Evolutionary conservation across 108 stramenopile species (phyloP).

Genomic region (Schizochytrium sp.): DNA sequence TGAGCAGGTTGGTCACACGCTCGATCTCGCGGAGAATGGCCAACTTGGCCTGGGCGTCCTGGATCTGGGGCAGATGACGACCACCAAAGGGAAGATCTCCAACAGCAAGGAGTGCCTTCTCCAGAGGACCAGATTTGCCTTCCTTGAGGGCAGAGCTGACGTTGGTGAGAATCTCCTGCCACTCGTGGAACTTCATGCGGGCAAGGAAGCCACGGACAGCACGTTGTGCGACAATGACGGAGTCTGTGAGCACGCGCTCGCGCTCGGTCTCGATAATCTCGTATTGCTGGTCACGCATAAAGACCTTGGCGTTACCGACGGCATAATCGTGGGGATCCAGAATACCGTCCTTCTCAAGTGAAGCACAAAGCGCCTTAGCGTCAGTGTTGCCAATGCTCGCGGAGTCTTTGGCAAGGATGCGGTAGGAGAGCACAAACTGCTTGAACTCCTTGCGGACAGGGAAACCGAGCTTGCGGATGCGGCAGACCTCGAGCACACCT

Average conservation of each 20-base stretch:
- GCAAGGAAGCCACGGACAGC: slow-evolving; percentile 45
- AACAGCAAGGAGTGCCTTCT: slow-evolving; percentile 37
- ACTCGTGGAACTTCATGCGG: slow-evolving; percentile 51
- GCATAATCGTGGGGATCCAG: slow-evolving; percentile 65
- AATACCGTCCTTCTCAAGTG: slow-evolving; percentile 63
- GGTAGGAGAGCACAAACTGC: slow-evolving; percentile 70
- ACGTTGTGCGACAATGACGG: slow-evolving; percentile 53
- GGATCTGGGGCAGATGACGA: slow-evolving; percentile 64
- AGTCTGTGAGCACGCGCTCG: slow-evolving; percentile 66
- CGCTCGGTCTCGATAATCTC: slow-evolving; percentile 71
- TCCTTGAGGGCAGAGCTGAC: slow-evolving; percentile 67
- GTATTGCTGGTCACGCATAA: slow-evolving; percentile 76
- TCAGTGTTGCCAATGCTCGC: background rate
- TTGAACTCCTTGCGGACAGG: slow-evolving; percentile 75
- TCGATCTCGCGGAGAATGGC: slow-evolving; percentile 66
- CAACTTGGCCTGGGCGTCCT: slow-evolving; percentile 66
- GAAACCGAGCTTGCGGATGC: slow-evolving; percentile 74
- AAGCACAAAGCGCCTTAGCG: slow-evolving; percentile 68
- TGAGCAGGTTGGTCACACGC: slow-evolving; percentile 61
- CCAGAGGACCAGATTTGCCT: slow-evolving; percentile 62
- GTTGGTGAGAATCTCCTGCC: slow-evolving; percentile 65
- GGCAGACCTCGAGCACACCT: slow-evolving; percentile 80
- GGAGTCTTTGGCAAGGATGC: background rate
- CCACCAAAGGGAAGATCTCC: slow-evolving; percentile 68
- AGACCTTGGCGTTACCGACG: slow-evolving; percentile 75